These are phyloP conservation scores for Phialemoniopsis sp. DNA, from an alignment of 2,329 filamentous ascomycete species.

Conservation along the genomic window DNA sequence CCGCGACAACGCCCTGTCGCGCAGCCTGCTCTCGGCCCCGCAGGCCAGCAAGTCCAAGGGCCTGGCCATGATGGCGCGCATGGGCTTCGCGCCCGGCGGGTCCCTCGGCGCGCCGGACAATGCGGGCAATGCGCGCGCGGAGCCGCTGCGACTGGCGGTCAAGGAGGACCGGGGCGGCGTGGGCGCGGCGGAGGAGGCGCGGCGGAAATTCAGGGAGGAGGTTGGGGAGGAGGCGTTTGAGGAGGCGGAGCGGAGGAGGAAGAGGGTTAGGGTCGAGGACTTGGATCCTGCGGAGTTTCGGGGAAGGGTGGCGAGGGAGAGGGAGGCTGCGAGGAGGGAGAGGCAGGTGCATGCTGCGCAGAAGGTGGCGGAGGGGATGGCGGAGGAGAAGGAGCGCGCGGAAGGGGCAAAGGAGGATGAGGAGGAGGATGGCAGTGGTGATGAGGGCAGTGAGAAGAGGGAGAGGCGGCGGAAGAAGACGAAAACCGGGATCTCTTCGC, in stretches of 20 bases:
- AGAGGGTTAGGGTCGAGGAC: conserved; percentile 58
- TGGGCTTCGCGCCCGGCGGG: conserved; percentile 80
- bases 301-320: conserved; percentile 65
- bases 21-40: conserved; percentile 54
- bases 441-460: neutral
- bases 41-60: conserved; percentile 71
- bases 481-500: conserved; percentile 30
- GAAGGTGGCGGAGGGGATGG: conserved; percentile 75
- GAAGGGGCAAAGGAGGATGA: conserved; percentile 19
- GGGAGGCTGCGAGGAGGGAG: conserved; percentile 65
- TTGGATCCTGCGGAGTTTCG: conserved; percentile 68
- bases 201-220: conserved; percentile 67
- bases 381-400: conserved; percentile 41
- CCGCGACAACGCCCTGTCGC: conserved; percentile 72
- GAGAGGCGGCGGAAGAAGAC: conserved; percentile 13
- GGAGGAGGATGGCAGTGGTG: conserved; percentile 5
- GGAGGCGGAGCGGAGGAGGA: conserved; percentile 42
- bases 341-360: conserved; percentile 72
- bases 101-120: conserved; percentile 62
- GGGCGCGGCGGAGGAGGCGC: conserved; percentile 78
- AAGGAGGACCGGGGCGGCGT: conserved; percentile 82
- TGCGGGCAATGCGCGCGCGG: conserved; percentile 32
- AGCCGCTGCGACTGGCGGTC: conserved; percentile 72
- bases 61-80: conserved; percentile 92
- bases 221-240: conserved; percentile 18